These are phyloP conservation scores for Eucalyptus erythrocorys DNA, from an alignment of 345 rosid genomes.

Conservation along the genomic window DNA sequence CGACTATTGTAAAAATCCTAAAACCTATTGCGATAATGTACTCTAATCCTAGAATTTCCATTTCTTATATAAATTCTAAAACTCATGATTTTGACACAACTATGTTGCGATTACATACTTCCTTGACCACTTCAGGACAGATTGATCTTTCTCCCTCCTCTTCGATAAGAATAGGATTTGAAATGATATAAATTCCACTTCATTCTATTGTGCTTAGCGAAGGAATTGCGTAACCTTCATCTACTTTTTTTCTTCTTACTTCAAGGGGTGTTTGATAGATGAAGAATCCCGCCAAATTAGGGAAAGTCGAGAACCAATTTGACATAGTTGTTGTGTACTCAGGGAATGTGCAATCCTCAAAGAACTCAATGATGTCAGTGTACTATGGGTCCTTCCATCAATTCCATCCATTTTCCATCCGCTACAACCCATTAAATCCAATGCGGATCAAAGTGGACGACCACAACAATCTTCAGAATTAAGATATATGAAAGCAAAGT, in stretches of 20 bases:
- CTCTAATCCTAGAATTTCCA: not conserved
- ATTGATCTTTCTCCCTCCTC: not conserved
- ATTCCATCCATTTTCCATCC: not conserved
- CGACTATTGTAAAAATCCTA: not conserved
- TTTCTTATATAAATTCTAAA: not conserved
- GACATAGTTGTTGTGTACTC: too few species aligned
- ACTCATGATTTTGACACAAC: not conserved
- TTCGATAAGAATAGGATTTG: not conserved
- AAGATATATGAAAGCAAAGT: not conserved
- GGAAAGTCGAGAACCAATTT: too few species aligned
- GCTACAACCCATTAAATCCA: not conserved
- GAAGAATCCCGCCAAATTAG: too few species aligned
- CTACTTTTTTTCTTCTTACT: too few species aligned
- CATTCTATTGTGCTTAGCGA: not conserved
- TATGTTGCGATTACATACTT: too few species aligned
- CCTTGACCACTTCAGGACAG: too few species aligned
- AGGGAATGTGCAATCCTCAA: too few species aligned
- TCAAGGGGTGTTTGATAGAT: too few species aligned
- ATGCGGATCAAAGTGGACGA: not conserved
- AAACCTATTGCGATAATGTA: not conserved
- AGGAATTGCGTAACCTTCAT: not conserved
- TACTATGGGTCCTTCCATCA: not conserved
- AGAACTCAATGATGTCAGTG: too few species aligned
- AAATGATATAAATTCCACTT: too few species aligned
- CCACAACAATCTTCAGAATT: not conserved